A percentile compares a stretch with the other conserved stretches of the same genome.
phyloP scores from a whole-genome alignment of 1,139 yeast species.

The Yamadazyma triangularis region DNA sequence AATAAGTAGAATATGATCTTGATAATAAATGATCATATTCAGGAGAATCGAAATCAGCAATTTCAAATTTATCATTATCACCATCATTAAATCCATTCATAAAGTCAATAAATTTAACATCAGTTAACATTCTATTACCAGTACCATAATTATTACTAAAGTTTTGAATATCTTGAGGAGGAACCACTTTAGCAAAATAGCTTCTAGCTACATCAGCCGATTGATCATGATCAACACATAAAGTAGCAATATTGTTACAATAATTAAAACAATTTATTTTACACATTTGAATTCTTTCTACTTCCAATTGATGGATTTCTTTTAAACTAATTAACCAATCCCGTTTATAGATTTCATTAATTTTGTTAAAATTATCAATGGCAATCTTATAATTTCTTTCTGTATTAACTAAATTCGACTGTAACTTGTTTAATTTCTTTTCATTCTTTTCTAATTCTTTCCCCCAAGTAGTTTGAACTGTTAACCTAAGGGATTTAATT shows the following conservation, averaged over 20 bases:
- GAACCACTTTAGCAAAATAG: constrained; percentile 64
- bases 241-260: constrained; percentile 70
- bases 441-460: constrained; percentile 69
- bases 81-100: constrained; percentile 34
- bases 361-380: constrained; percentile 55
- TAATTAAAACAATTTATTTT: constrained; percentile 80
- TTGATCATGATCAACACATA: constrained; percentile 77
- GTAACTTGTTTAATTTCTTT: constrained; percentile 55
- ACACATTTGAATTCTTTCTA: constrained; percentile 69
- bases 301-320: constrained; percentile 72
- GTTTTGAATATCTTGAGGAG: constrained; percentile 52
- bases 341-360: constrained; percentile 66
- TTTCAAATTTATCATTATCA: constrained; percentile 16
- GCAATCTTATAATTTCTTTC: constrained; percentile 59
- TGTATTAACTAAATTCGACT: constrained; percentile 41
- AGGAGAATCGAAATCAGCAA: constrained; percentile 34
- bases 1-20: constrained; percentile 28
- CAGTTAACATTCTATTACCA: constrained; percentile 58
- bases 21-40: constrained; percentile 31
- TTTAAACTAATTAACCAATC: constrained; percentile 77
- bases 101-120: constrained; percentile 44
- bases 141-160: constrained; percentile 60
- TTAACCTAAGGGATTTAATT: constrained; percentile 55
- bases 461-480: constrained; percentile 73
- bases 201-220: constrained; percentile 68